Evolutionary conservation across 2,329 filamentous ascomycete genomes (phyloP).

Genomic region (Lasiodiplodia citricola): DNA sequence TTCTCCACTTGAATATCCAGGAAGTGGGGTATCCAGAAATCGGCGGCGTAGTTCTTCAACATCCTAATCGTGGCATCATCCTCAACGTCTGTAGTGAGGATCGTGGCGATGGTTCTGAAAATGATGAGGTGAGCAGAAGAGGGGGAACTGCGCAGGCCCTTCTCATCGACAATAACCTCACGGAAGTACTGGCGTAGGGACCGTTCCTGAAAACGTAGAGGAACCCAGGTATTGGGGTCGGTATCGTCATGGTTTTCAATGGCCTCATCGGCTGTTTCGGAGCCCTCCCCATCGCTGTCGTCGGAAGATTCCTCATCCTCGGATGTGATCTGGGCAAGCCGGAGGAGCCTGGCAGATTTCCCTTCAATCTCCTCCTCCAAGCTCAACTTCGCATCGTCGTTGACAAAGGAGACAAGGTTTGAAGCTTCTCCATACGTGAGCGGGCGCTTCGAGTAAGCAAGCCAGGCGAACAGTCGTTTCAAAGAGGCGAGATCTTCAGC

Average conservation of each 20-base stretch:
- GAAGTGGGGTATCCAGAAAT: slow-evolving; percentile 32
- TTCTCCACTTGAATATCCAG: slow-evolving; percentile 27
- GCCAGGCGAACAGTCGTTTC: slow-evolving; percentile 34
- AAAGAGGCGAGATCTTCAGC: slow-evolving; percentile 31
- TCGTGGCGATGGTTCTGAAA: slow-evolving; percentile 24
- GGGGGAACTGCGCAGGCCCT: slow-evolving; percentile 30
- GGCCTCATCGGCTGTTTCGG: slow-evolving; percentile 27
- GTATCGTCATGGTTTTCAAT: slow-evolving; percentile 20
- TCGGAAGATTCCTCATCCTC: slow-evolving; percentile 28
- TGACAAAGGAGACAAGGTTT: slow-evolving; percentile 28
- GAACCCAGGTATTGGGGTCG: slow-evolving; percentile 27
- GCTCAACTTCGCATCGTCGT: slow-evolving; percentile 29
- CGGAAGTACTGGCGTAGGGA: slow-evolving; percentile 34
- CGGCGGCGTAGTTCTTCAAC: slow-evolving; percentile 26
- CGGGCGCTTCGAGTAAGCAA: slow-evolving; percentile 33
- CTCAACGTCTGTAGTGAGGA: slow-evolving; percentile 13
- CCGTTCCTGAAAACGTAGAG: slow-evolving; percentile 34
- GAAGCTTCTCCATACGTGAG: slow-evolving; percentile 32
- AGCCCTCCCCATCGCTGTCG: slow-evolving; percentile 28
- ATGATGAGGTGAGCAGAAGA: slow-evolving; percentile 32
- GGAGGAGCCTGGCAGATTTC: slow-evolving; percentile 32
- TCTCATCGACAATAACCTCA: slow-evolving; percentile 27
- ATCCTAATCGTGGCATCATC: neutral
- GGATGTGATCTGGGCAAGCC: slow-evolving; percentile 27
- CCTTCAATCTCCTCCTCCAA: slow-evolving; percentile 33